These are phyloP conservation scores for Aspergillus sp. DNA, from an alignment of 2,329 filamentous ascomycete species.

Conservation along the genomic window DNA sequence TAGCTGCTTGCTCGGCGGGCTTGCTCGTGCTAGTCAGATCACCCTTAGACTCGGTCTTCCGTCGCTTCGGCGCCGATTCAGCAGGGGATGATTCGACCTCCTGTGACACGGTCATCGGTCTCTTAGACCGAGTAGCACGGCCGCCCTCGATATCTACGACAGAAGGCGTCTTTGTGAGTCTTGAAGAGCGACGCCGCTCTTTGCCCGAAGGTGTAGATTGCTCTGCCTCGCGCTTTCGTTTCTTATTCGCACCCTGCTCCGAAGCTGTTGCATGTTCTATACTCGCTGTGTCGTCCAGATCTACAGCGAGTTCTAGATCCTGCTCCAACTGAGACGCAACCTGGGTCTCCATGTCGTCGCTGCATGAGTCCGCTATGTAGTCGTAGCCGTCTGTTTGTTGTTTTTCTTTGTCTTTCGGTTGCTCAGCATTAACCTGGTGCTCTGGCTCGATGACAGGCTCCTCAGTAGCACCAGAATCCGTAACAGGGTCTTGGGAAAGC, in stretches of 20 bases:
- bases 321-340: constrained; percentile 49
- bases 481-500: neutral
- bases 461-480: neutral
- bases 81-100: constrained; percentile 19
- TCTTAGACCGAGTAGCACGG: constrained; percentile 19
- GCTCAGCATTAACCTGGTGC: neutral
- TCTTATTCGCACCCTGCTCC: constrained; percentile 28
- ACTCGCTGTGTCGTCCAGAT: constrained; percentile 24
- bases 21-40: neutral
- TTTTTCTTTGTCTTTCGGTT: neutral
- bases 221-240: constrained; percentile 37
- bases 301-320: constrained; percentile 44
- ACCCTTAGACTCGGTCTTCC: constrained; percentile 23
- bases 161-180: constrained; percentile 19
- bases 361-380: constrained; percentile 36
- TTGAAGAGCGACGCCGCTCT: constrained; percentile 35
- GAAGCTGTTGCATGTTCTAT: constrained; percentile 10
- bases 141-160: constrained; percentile 12
- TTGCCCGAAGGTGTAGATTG: constrained; percentile 17
- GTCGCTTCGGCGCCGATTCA: constrained; percentile 27
- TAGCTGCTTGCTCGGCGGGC: neutral
- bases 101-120: constrained; percentile 8
- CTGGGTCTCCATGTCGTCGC: constrained; percentile 47
- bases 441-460: neutral
- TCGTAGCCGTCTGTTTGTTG: constrained; percentile 13